Base-by-base conservation (phyloP, 2,329 filamentous ascomycete genomes). In the Trichothecium roseum region DNA sequence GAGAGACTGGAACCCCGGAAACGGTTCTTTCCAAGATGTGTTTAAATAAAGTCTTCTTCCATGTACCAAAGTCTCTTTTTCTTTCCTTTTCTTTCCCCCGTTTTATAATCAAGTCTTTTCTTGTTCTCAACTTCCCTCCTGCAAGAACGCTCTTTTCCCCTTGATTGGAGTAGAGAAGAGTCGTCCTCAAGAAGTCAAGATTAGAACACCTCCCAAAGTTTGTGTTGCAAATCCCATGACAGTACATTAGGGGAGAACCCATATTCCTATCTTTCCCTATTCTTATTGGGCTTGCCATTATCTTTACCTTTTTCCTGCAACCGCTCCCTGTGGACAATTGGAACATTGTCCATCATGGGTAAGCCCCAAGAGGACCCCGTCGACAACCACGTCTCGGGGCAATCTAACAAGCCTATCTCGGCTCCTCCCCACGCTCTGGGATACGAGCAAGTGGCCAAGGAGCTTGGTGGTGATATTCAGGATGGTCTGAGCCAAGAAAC, bases 371-470 rank as follows among this genome's bases (percentile, higher is more conserved):
- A 51, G 22, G 43, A 47, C 28, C 40, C 45, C 22, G 37, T 47
- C 37, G 43, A 41, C 32, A 39, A 45, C 36, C 57, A 59, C 37
- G 43, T 44, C 40, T 46, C 44, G 14, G 62, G 62, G 36, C 62
- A 66, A 48, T 54, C 60, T 38, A 66, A 66, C 43, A 54, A 52
- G 37, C 72, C 70, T 26, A 57, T 84, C 28, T 70, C 73, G 8
- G 60, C 63, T 24, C 78, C 78, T 12, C 75, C 80, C 7, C 80
- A 85, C 51, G 63, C 72, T 31, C 61, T 85, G 34, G 52, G 64
- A n/a, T 62, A 62, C 46, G 59, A 66, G 15, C 55, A 66, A 22
- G 66, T 77, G 24, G 56, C 70, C 22, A 53, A 64, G 14, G 70
- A 81, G 52, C 64, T 81, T 24, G 54, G 58, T 10, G 69, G 72